Percentiles rank a stretch among this genome's conserved stretches.
Conservation (phyloP, 352 stramenopile species). For the Phytophthora rubi region DNA sequence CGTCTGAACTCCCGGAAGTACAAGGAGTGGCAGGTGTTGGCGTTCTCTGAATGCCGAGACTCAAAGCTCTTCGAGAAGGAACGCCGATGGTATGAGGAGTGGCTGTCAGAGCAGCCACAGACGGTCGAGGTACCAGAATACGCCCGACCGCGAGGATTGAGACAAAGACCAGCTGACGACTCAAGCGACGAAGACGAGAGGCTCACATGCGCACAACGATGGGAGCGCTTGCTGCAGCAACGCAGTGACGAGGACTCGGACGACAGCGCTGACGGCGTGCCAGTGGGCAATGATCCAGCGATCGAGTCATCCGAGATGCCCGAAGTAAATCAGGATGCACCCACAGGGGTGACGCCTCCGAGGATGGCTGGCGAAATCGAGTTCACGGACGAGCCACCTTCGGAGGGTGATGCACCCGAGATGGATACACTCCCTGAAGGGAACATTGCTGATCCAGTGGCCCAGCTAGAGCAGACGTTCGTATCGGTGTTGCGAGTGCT, state of each 20-base stretch:
- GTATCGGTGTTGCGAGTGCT: neutral
- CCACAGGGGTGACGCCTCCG: too few relatives aligned
- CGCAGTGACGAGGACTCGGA: neutral
- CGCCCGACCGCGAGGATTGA: too few relatives aligned
- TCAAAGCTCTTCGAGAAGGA: neutral
- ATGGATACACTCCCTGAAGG: too few relatives aligned
- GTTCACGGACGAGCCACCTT: neutral
- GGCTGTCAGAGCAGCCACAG: conserved; percentile 1
- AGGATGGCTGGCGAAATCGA: too few relatives aligned
- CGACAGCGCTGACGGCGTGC: neutral
- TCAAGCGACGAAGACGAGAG: neutral
- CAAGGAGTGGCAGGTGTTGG: conserved; percentile 6
- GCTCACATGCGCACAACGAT: too few relatives aligned
- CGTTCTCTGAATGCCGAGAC: neutral
- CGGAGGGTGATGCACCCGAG: too few relatives aligned
- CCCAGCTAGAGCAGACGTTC: neutral
- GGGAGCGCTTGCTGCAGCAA: too few relatives aligned
- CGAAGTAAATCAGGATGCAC: too few relatives aligned
- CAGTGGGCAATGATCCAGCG: neutral
- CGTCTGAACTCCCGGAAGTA: neutral
- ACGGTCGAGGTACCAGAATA: neutral
- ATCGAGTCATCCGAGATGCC: neutral
- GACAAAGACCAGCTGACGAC: neutral
- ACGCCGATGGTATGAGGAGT: conserved; percentile 1
- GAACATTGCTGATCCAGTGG: neutral